A percentile compares a stretch with the other conserved stretches of the same genome.
Conservation (phyloP, 2,329 filamentous ascomycete species). For the Talaromyces albobiverticillius region DNA sequence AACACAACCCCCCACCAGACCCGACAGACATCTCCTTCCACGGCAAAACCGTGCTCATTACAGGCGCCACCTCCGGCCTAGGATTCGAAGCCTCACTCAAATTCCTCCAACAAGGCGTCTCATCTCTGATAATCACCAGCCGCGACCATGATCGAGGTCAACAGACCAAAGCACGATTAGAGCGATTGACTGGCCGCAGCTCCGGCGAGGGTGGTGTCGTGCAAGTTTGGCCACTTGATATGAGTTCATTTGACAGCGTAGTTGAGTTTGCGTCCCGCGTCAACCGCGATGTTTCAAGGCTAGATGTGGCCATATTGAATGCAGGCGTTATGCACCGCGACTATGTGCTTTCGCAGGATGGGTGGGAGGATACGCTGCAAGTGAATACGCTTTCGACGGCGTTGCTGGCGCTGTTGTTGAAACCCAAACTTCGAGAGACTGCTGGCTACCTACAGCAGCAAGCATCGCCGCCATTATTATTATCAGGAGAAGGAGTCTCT, state of each 20-base stretch:
- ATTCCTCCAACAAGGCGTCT: conserved; percentile 41
- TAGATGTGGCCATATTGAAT: conserved; percentile 48
- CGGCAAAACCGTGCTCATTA: conserved; percentile 48
- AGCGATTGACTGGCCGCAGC: conserved; percentile 26
- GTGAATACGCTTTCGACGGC: conserved; percentile 58
- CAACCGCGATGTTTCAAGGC: conserved; percentile 24
- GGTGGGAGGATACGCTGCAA: conserved; percentile 54
- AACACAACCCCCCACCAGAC: conserved; percentile 32
- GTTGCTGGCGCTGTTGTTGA: conserved; percentile 52
- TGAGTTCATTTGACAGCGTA: conserved; percentile 46
- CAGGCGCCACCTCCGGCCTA: conserved; percentile 51
- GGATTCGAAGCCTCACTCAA: conserved; percentile 51
- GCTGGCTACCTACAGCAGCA: conserved; percentile 19
- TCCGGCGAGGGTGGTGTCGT: conserved; percentile 28
- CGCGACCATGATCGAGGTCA: conserved; percentile 44
- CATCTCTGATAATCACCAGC: conserved; percentile 46
- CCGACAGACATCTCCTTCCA: conserved; percentile 38
- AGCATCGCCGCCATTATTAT: too few relatives aligned
- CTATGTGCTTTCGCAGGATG: conserved; percentile 38
- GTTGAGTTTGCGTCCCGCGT: conserved; percentile 40
- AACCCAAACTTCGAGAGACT: conserved; percentile 44
- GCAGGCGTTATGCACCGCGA: conserved; percentile 42
- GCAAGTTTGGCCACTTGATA: conserved; percentile 46
- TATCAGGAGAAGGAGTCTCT: background rate
- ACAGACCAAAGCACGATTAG: conserved; percentile 39